phyloP scores from a whole-genome alignment of 345 rosid species.

The Jatropha curcas region DNA sequence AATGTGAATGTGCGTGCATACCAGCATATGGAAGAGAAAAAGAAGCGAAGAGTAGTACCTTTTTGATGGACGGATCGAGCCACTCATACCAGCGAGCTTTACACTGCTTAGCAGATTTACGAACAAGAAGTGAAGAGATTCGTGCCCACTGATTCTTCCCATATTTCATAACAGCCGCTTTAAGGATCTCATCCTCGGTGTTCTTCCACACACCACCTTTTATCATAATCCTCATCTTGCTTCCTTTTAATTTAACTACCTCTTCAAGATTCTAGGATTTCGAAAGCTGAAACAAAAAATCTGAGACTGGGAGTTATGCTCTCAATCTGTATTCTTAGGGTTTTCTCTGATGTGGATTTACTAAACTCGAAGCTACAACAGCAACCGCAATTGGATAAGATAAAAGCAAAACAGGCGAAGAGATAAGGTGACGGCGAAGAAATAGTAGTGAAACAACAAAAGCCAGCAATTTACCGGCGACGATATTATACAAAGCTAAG shows the following conservation, averaged over 20 bases:
- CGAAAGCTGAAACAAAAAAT: neutral
- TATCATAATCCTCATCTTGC: slow-evolving; percentile 99
- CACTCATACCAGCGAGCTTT: slow-evolving; percentile 99
- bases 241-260: neutral
- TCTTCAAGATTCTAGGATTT: neutral
- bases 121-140: slow-evolving; percentile 94
- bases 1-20: neutral
- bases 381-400: neutral
- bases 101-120: slow-evolving; percentile 99
- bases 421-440: neutral
- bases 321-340: neutral
- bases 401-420: neutral
- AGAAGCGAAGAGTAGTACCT: slow-evolving; percentile 37
- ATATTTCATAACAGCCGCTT: slow-evolving; percentile 99
- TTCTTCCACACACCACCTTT: slow-evolving; percentile 99
- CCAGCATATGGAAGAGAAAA: neutral
- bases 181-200: slow-evolving; percentile 99
- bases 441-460: neutral
- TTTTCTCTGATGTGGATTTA: neutral
- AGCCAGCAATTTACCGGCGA: too few species aligned
- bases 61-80: slow-evolving; percentile 99
- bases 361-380: too few species aligned
- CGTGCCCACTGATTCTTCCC: slow-evolving; percentile 99
- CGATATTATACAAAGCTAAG: neutral
- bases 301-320: neutral